Conservation (phyloP, 2,329 filamentous ascomycete species). For the Colletotrichum zoysiae region DNA sequence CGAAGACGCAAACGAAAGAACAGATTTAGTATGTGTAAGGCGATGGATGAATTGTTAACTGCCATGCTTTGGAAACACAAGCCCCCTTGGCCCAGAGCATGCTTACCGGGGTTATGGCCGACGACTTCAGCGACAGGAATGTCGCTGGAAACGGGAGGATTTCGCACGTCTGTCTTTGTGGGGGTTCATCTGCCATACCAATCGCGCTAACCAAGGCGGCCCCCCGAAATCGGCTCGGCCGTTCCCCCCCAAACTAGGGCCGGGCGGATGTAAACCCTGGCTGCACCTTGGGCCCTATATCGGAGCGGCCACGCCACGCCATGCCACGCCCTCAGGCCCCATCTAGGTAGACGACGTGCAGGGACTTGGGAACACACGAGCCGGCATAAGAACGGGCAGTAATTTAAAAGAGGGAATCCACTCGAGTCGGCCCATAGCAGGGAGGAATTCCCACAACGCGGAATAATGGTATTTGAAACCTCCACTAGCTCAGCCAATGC, state of each 20-base stretch:
- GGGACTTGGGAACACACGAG: slow-evolving; percentile 1
- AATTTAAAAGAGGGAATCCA: slow-evolving; percentile 35
- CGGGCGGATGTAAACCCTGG: slow-evolving; percentile 30
- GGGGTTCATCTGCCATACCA: slow-evolving; percentile 25
- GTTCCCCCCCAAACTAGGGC: slow-evolving; percentile 34
- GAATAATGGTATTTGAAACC: slow-evolving; percentile 40
- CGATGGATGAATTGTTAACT: slow-evolving; percentile 1
- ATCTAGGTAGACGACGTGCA: slow-evolving; percentile 29
- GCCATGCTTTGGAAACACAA: not conserved
- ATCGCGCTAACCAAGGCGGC: slow-evolving; percentile 27
- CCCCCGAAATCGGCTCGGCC: slow-evolving; percentile 42
- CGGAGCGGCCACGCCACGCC: slow-evolving; percentile 32
- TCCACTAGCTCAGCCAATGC: slow-evolving; percentile 39
- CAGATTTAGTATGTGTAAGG: not conserved
- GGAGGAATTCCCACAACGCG: slow-evolving; percentile 35
- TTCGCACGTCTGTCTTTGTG: slow-evolving; percentile 21
- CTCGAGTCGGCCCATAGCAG: slow-evolving; percentile 40
- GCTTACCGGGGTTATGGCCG: slow-evolving; percentile 5
- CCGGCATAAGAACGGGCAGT: slow-evolving; percentile 27
- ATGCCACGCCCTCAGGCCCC: slow-evolving; percentile 4
- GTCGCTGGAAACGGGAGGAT: slow-evolving; percentile 16
- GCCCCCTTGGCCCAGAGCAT: slow-evolving; percentile 11
- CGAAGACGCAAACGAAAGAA: not conserved
- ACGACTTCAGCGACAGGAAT: slow-evolving; percentile 25
- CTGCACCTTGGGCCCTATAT: slow-evolving; percentile 39